Base-by-base conservation (phyloP, 495 filamentous ascomycete genomes). In the Penicillium crystallinum region DNA sequence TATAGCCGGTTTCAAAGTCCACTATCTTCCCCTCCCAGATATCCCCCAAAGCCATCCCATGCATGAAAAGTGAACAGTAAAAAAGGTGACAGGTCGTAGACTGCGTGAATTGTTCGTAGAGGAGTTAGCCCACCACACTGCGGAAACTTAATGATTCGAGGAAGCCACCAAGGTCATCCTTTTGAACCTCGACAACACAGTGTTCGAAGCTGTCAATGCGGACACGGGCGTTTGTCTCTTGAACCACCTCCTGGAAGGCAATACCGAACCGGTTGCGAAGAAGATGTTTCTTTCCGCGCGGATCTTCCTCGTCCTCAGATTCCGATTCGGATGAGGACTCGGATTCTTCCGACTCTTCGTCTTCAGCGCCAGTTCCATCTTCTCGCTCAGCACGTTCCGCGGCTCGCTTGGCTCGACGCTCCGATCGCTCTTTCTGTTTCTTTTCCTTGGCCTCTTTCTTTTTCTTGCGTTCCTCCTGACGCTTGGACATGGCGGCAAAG, bases 181-280 rank as follows among this genome's bases (percentile, higher is more conserved):
- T 96, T 73, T 85, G 82, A 27, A 98, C 93, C 72, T 97, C 93
- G 41, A 97, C 90, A 9, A 97, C 95, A 57, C 89, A 95, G 66
- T 95, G 87, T 71, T 98, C 95, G 68, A 98, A 98, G 70, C 87
- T 91, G 66, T 98, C 93, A 57, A 97, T 96, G 49, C 90, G 76
- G 17, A 97, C 89, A 14, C 91, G 76, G 4, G 91, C 89, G 54
- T 84, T 91, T 34, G 92, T 98, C 74, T 96, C 90, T 47, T 83
- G 81, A 18, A 96, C 88, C 7, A 97, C 95, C 62, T 95, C 91
- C 64, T 96, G 90, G 70, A 97, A 98, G 9, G 95, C 93, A 63
- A 85, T 89, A 11, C 92, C 95, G 58, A 98, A 98, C 40, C 83
- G 82, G 68, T 97, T 97, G 46, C 85, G 71, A 8, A 89, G 83